Conservation (phyloP, 306 rosid species). For the Datisca glomerata region DNA sequence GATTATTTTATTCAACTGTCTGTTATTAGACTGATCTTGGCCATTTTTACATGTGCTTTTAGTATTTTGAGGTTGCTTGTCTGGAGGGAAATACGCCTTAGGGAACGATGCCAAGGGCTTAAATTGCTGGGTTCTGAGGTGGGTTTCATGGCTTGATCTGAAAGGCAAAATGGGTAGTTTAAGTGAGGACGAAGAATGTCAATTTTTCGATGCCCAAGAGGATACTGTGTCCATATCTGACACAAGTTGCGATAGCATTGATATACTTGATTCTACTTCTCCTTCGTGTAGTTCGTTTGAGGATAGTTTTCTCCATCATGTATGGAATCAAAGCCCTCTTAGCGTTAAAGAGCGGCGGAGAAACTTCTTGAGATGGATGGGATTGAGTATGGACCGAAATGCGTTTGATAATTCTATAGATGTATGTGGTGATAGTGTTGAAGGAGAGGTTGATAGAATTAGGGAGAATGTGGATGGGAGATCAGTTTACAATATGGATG, state of each 20-base stretch:
- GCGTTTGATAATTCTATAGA: conserved; percentile 13
- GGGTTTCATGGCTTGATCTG: conserved; percentile 84
- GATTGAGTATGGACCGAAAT: conserved; percentile 25
- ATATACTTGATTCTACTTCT: conserved; percentile 19
- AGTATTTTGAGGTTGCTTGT: conserved; percentile 29
- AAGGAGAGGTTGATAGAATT: conserved; percentile 27
- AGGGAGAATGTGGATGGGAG: conserved; percentile 8
- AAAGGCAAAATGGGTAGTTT: conserved; percentile 57
- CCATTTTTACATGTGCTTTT: conserved; percentile 26
- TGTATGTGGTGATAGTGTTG: conserved; percentile 14
- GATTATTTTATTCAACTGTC: conserved; percentile 27
- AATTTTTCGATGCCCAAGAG: conserved; percentile 78
- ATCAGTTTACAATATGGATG: conserved; percentile 15
- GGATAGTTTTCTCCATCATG: conserved; percentile 31
- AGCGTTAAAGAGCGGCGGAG: conserved; percentile 66
- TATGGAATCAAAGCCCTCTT: conserved; percentile 60
- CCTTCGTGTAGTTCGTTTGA: conserved; percentile 10
- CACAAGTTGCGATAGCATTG: conserved; percentile 24
- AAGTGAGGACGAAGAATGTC: conserved; percentile 54
- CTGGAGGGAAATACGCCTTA: conserved; percentile 32
- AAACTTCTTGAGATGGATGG: conserved; percentile 55
- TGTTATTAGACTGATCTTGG: conserved; percentile 43
- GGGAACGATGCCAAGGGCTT: conserved; percentile 5
- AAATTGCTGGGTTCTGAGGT: conserved; percentile 44
- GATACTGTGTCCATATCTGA: conserved; percentile 44